Conservation (phyloP, 2,329 filamentous ascomycete species). For the Xylariaceae sp. region DNA sequence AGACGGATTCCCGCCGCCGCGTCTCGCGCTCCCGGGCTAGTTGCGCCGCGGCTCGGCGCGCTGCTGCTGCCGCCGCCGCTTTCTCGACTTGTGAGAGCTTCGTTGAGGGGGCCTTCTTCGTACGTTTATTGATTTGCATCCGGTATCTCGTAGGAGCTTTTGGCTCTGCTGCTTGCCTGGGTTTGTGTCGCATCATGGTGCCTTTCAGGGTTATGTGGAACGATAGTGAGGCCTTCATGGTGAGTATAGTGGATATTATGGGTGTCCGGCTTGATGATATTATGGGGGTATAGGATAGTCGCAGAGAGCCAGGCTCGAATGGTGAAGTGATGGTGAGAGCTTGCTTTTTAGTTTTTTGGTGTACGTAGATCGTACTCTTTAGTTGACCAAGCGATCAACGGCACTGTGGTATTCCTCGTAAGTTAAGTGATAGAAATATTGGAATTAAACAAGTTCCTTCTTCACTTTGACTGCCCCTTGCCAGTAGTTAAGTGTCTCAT, state of each 20-base stretch:
- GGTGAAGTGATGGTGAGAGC: neutral
- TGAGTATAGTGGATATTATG: neutral
- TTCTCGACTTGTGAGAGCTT: neutral
- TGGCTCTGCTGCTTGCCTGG: no score
- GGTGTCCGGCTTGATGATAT: neutral
- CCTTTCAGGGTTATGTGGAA: neutral
- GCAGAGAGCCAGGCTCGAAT: neutral
- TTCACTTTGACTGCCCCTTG: no score
- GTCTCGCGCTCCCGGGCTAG: conserved; percentile 1
- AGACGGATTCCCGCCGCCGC: neutral
- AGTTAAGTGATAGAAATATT: no score
- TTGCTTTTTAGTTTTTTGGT: no score
- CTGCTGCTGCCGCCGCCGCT: neutral
- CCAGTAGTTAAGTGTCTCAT: no score
- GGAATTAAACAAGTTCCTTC: no score
- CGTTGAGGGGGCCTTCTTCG: neutral
- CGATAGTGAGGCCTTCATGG: neutral
- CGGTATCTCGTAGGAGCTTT: no score
- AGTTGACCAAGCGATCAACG: no score
- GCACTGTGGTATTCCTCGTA: no score
- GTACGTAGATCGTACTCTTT: no score
- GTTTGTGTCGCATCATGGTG: neutral
- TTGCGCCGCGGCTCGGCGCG: neutral
- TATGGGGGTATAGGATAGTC: no score
- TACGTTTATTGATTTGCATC: no score